Base-by-base conservation (phyloP, 2,329 filamentous ascomycete genomes). In the Boeremia lycopersici region DNA sequence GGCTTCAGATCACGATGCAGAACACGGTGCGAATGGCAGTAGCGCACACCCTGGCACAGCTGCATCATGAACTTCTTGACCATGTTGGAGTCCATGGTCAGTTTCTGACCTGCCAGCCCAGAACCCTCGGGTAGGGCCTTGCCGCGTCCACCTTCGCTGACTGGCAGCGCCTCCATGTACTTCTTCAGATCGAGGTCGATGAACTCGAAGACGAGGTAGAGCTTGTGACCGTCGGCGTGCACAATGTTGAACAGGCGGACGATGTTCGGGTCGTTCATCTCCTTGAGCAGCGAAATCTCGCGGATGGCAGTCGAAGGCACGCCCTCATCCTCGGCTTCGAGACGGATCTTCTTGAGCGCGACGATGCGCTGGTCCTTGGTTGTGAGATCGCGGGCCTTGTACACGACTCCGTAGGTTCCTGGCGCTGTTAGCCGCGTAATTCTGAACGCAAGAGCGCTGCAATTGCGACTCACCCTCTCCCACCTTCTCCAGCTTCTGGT, bases 361-460 rank as follows among this genome's bases (percentile, higher is more conserved):
- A 96, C 92, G 67, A 96, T 95, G 68, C 90, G 89, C 41, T 80
- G 76, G 70, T 90, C 90, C 63, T 84, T 83, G 71, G 93, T 88
- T 63, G 85, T 85, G 57, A 96, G 88, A 76, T 96, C 92, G 64
- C 89, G 87, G 56, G 92, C 92, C 78, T 96, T 96, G 85, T 96
- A 96, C 60, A 96, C 92, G 60, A 96, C 92, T 76, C 92, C 92
- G 74, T 96, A 96, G 13, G 92, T 96, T 69, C 92, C 92, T 96
- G 60, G 8, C 6, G n/a, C 19, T 17, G 34, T 54, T 15, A 54
- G 45, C n/a, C 3, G 6, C 1, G 11, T 19, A 19, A 5, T 28
- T 7, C 23, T 2, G 11, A 9, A 15, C 28, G 19, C 6, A 25
- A 11, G 11, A 19, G 11, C 31, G 34, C 28, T 45, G 28, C 26